Conservation (phyloP, 2,329 filamentous ascomycete species). For the Calycina herbarum region DNA sequence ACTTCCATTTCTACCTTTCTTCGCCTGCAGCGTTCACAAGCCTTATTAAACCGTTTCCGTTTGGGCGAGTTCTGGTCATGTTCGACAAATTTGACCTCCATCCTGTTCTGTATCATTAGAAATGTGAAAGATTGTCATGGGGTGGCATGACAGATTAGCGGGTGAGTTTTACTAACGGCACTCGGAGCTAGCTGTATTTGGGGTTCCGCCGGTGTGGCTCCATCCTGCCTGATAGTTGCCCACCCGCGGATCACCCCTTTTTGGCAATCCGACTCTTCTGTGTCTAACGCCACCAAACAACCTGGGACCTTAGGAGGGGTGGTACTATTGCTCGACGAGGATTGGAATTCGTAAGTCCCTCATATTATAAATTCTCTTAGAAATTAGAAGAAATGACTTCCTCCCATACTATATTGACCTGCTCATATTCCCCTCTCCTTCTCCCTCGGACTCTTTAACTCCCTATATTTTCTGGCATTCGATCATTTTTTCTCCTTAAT, state of each 20-base stretch:
- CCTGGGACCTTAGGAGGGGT: too few relatives aligned
- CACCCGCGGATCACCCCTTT: too few relatives aligned
- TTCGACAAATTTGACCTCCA: not conserved
- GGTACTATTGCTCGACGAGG: not conserved
- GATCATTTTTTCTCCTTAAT: not conserved
- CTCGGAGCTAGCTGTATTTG: not conserved
- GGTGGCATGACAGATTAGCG: not conserved
- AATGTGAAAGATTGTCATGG: not conserved
- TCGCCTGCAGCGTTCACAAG: conserved; percentile 10
- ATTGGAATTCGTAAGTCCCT: not conserved
- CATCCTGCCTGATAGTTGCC: not conserved
- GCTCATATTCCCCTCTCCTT: not conserved
- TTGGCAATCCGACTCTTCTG: too few relatives aligned
- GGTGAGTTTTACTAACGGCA: not conserved
- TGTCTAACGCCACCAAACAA: too few relatives aligned
- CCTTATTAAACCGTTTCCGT: conserved; percentile 9
- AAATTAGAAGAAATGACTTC: too few relatives aligned
- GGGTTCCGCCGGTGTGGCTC: too few relatives aligned
- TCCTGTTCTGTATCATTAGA: not conserved
- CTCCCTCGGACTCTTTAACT: too few relatives aligned
- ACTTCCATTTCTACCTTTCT: conserved; percentile 7
- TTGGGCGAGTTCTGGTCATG: conserved; percentile 4
- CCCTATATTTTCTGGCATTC: too few relatives aligned
- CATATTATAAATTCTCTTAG: not conserved
- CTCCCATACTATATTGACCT: not conserved